These are phyloP conservation scores for Cercophora scortea DNA, from an alignment of 495 filamentous ascomycete species.

Conservation along the genomic window DNA sequence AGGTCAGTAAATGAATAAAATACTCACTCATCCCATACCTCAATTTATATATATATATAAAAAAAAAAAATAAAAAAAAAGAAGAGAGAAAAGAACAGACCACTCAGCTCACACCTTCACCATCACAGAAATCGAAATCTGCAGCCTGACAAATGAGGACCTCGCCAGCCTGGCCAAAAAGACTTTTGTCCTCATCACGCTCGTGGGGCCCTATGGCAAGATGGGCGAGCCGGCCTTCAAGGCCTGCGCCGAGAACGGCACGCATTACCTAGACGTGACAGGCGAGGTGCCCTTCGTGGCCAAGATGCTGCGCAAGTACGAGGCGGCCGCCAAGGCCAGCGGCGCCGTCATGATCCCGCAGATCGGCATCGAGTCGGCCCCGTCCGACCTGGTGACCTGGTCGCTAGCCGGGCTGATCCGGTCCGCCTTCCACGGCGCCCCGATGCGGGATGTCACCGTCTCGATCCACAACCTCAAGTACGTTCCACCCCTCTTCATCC, in stretches of 20 bases:
- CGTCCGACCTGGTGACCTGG: constrained; percentile 73
- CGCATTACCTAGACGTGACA: constrained; percentile 87
- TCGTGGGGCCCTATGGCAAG: constrained; percentile 73
- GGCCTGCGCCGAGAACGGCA: constrained; percentile 81
- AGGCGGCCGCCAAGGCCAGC: constrained; percentile 61
- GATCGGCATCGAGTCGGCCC: constrained; percentile 77
- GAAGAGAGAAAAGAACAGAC: too few relatives aligned
- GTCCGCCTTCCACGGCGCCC: constrained; percentile 38
- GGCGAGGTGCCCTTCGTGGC: constrained; percentile 79
- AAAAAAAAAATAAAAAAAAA: too few relatives aligned
- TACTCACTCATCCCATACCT: too few relatives aligned
- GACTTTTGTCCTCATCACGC: constrained; percentile 71
- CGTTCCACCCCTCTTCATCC: constrained; percentile 3
- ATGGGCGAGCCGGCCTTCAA: constrained; percentile 77
- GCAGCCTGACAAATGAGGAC: constrained; percentile 54
- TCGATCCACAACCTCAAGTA: constrained; percentile 57
- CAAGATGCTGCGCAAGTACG: constrained; percentile 74
- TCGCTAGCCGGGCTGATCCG: constrained; percentile 57
- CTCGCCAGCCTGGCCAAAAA: constrained; percentile 63
- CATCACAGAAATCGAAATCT: constrained; percentile 50
- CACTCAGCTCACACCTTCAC: too few relatives aligned
- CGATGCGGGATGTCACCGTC: constrained; percentile 51
- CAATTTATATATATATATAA: too few relatives aligned
- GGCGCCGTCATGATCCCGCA: constrained; percentile 84
- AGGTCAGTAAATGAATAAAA: constrained; percentile 42